Evolutionary conservation across 2,329 filamentous ascomycete genomes (phyloP), one percentile per base, ranked within the genome.

Genomic region (Leptosphaerulina australis): DNA sequence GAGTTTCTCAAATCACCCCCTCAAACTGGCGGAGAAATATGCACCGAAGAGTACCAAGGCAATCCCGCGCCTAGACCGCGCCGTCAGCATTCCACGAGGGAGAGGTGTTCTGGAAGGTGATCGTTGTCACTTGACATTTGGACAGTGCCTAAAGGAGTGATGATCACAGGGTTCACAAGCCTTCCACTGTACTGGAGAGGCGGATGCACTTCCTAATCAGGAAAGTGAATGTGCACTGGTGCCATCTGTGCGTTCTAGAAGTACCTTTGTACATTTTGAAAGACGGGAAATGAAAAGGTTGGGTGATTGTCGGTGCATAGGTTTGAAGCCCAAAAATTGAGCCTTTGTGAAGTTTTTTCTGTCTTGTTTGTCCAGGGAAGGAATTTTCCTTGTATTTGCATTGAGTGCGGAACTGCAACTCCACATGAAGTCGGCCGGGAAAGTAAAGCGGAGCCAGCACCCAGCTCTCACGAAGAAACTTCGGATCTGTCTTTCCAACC

Each of bases 1-100:
- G 50, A 44, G 4, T 44, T 38, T 53, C 28, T 44, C 24, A n/a
- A 39, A 21, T 29, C 43, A 43, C 37, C 38, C n/a, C 22, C 31
- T 34, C 44, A 29, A n/a, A 20, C 39, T 47, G 22, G 38, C 50
- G 50, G 50, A 53, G 34, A 44, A 53, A 47, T 21, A 48, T 18
- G n/a, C 44, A 41, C 49, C 49, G 49, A 47, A 26, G 14, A 34
- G 6, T 5, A 38, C 14, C 28, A 25, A 26, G 36, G 28, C 34
- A 43, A 52, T 43, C 50, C 43, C 38, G 44, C 50, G 50, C 44
- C 50, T 47, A 35, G 50, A 47, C 38, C 48, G 43, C 43, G 33
- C 28, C 22, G 17, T 41, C 28, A 40, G 48, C 41, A 39, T 51
- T 43, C 50, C 37, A 48, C 44, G 37, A 53, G 50, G 20, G 29